Percentiles rank a stretch among this genome's conserved stretches.
Conservation (phyloP, 352 stramenopile species). For the Phytophthora sp. region DNA sequence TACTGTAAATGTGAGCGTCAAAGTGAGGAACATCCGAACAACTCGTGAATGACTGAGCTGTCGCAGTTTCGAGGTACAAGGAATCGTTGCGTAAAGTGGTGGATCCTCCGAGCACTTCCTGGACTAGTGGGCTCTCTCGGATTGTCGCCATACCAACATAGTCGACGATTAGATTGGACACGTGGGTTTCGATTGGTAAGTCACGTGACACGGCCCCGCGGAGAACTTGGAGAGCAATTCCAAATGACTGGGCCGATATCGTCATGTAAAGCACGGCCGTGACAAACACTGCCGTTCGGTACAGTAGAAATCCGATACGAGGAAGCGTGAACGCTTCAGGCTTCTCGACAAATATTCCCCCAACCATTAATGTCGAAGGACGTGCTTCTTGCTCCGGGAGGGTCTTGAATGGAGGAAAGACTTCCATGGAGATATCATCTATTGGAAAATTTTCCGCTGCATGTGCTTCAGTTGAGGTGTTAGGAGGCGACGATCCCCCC, state of each 20-base stretch:
- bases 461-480: background rate
- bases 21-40: constrained; percentile 27
- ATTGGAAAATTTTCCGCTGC: background rate
- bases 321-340: constrained; percentile 12
- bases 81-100: constrained; percentile 39
- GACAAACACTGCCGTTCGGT: constrained; percentile 27
- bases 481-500: background rate
- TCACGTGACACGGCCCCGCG: constrained; percentile 23
- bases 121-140: constrained; percentile 39
- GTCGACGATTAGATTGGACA: constrained; percentile 31
- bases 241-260: constrained; percentile 27
- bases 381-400: background rate
- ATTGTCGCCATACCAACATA: constrained; percentile 39
- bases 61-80: constrained; percentile 43
- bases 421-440: constrained; percentile 9
- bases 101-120: constrained; percentile 25
- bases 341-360: background rate
- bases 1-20: constrained; percentile 36
- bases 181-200: constrained; percentile 19
- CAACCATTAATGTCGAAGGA: background rate
- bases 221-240: constrained; percentile 23
- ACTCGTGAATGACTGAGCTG: constrained; percentile 24
- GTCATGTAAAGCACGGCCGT: constrained; percentile 28
- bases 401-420: background rate
- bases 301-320: constrained; percentile 25